Evolutionary conservation across 208 protist species (phyloP).

Genomic region (Porcisia hertigi): DNA sequence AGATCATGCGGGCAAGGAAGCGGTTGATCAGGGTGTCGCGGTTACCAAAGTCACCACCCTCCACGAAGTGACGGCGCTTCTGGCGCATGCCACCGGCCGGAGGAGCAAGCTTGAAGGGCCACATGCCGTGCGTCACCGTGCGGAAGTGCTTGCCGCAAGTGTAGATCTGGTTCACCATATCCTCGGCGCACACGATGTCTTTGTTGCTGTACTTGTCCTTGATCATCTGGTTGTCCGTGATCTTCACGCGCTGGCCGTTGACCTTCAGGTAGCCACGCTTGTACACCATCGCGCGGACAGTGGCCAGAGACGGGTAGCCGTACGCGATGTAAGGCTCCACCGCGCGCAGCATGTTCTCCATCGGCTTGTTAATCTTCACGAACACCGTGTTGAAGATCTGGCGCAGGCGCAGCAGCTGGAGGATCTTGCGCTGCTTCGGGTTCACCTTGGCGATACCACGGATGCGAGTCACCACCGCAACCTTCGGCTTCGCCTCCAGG

Average conservation of each 20-base stretch:
- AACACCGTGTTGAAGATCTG: conserved; percentile 99
- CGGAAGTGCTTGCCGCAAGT: conserved; percentile 99
- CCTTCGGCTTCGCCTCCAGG: conserved; percentile 98
- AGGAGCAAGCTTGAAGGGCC: conserved; percentile 98
- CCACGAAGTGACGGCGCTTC: conserved; percentile 98
- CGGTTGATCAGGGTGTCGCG: conserved; percentile 99
- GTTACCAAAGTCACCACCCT: conserved; percentile 99
- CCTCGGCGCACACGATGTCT: conserved; percentile 98
- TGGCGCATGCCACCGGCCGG: conserved; percentile 96
- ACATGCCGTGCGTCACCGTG: conserved; percentile 97
- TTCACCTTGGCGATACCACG: conserved; percentile 98
- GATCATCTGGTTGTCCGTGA: conserved; percentile 97
- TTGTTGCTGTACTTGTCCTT: conserved; percentile 94
- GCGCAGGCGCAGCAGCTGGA: conserved; percentile 98
- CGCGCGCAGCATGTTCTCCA: conserved; percentile 98
- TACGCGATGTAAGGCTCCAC: conserved; percentile 99
- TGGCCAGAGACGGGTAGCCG: conserved; percentile 98
- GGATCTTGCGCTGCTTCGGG: conserved; percentile 98
- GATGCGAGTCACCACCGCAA: conserved; percentile 99
- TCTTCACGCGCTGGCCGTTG: conserved; percentile 97
- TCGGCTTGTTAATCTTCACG: conserved; percentile 99
- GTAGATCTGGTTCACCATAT: conserved; percentile 99
- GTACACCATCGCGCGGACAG: conserved; percentile 98
- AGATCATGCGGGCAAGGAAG: conserved; percentile 98
- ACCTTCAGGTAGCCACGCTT: conserved; percentile 99